Base-by-base conservation (phyloP, 2,329 filamentous ascomycete species). In the Phoma sp. region DNA sequence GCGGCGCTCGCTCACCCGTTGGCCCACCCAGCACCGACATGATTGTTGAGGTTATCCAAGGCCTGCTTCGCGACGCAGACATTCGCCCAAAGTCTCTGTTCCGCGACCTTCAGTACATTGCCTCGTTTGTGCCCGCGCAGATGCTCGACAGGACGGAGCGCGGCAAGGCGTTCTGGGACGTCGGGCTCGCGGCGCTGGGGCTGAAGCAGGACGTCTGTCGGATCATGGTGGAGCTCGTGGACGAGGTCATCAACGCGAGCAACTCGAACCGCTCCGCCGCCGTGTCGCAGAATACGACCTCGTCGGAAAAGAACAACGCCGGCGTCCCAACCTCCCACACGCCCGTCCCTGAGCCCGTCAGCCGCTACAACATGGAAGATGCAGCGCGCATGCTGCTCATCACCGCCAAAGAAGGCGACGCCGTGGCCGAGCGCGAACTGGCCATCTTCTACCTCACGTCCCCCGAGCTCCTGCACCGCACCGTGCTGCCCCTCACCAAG, bases 361-460 rank as follows among this genome's bases (percentile, higher is more conserved):
- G 87, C 51, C 84, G 87, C 41, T 88, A 91, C 75, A 86, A 84
- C 52, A 85, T 95, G 71, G 82, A 86, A 38, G 92, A 97, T 71
- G 94, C 92, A 0, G 93, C 90, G 2, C 86, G 85, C 63, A 95
- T 98, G 87, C 92, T 91, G 82, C 89, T 91, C 59, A 95, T 97
- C 71, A 94, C 93, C 1, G 95, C 95, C 15, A 95, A 93, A 73
- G 95, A 99, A 76, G 93, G 94, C 35, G 87, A 93, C 57, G 84
- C 92, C 0, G 90, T 91, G 12, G 93, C 94, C 5, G 93, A 98
- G 78, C 88, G 95, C 45, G 95, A 99, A 77, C 84, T 99, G 15
- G 95, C 91, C 1, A 90, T 96, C 59, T 89, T 98, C 68, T 98
- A 97, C 73, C 84, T 99, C 35, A 95, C 92, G 0, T 90, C 96